phyloP scores from a whole-genome alignment of 2,329 filamentous ascomycete species.

The Daldinia sp. region DNA sequence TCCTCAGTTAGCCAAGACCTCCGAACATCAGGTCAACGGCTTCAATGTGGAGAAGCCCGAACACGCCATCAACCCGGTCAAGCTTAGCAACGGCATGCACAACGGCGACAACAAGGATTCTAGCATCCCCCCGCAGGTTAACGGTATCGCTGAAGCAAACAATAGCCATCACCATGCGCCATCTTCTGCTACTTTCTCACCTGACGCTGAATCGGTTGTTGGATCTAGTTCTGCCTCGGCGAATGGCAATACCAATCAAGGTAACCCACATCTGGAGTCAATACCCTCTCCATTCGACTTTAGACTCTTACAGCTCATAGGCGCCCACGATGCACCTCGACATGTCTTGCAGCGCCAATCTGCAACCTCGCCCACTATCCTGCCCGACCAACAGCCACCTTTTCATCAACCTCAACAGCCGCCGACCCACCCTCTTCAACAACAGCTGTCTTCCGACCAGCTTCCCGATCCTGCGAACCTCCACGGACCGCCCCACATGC shows the following conservation, averaged over 20 bases:
- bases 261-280: conserved; percentile 31
- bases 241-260: conserved; percentile 28
- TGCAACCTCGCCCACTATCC: conserved; percentile 31
- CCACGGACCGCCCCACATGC: conserved; percentile 42
- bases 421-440: conserved; percentile 32
- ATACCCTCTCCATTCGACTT: conserved; percentile 9
- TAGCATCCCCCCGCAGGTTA: background rate
- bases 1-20: conserved; percentile 33
- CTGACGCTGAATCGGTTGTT: conserved; percentile 17
- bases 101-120: conserved; percentile 12
- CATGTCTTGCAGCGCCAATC: conserved; percentile 38
- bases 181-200: conserved; percentile 14
- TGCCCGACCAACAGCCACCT: conserved; percentile 33
- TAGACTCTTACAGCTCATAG: conserved; percentile 38
- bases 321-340: conserved; percentile 26
- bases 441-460: conserved; percentile 36
- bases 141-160: conserved; percentile 6
- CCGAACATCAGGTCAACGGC: conserved; percentile 39
- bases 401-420: conserved; percentile 25
- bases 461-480: conserved; percentile 35
- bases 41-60: conserved; percentile 42
- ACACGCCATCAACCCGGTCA: conserved; percentile 15
- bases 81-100: conserved; percentile 19
- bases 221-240: conserved; percentile 16
- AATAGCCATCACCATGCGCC: background rate